phyloP scores from a whole-genome alignment of 352 stramenopile species.

The Globisporangium okanoganense region DNA sequence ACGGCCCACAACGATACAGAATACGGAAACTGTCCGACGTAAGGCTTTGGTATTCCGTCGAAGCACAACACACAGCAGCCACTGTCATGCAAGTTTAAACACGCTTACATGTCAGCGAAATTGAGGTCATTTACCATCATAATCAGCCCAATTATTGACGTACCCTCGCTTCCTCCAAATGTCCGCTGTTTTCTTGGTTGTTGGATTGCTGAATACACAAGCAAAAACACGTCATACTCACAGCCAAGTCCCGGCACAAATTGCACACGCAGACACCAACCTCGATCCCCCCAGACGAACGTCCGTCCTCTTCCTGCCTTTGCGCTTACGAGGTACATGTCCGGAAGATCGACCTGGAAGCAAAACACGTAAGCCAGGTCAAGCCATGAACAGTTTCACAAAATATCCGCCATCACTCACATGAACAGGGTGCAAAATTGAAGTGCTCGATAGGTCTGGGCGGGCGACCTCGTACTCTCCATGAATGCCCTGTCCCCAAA shows the following conservation, averaged over 20 bases:
- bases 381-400: background rate
- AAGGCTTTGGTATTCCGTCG: slow-evolving; percentile 47
- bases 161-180: slow-evolving; percentile 47
- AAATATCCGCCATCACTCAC: slow-evolving; percentile 13
- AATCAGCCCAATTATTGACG: background rate
- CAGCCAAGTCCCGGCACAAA: background rate
- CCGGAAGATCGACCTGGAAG: slow-evolving; percentile 39
- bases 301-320: slow-evolving; percentile 57
- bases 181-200: slow-evolving; percentile 18
- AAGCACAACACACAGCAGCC: slow-evolving; percentile 43
- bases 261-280: slow-evolving; percentile 15
- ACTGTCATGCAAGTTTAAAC: slow-evolving; percentile 19
- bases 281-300: slow-evolving; percentile 78
- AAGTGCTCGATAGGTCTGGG: slow-evolving; percentile 39
- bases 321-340: slow-evolving; percentile 50
- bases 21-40: slow-evolving; percentile 77
- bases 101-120: background rate
- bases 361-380: background rate
- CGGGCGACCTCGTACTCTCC: slow-evolving; percentile 38
- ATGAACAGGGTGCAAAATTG: slow-evolving; percentile 48
- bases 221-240: background rate
- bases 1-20: slow-evolving; percentile 55
- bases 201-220: slow-evolving; percentile 21
- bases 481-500: slow-evolving; percentile 72
- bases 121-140: background rate